These are phyloP conservation scores for Neurospora sublineolata DNA, from an alignment of 495 filamentous ascomycete species.

Conservation along the genomic window DNA sequence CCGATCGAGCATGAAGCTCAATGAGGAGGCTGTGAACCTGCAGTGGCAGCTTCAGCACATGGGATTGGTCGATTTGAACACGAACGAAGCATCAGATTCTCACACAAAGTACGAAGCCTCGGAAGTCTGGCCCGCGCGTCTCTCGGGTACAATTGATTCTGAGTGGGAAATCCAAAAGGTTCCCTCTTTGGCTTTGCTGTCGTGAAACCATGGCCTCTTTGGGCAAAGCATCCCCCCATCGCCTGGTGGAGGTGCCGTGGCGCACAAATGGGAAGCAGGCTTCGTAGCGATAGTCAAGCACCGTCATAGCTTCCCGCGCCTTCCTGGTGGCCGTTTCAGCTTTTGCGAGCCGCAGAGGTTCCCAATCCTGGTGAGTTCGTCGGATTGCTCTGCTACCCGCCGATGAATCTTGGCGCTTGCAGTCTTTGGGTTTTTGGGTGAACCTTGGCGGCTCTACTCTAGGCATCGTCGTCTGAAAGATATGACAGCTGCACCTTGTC, in stretches of 20 bases:
- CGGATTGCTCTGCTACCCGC: background rate
- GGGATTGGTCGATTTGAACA: background rate
- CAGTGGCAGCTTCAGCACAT: background rate
- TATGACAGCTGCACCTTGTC: background rate
- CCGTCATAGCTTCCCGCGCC: background rate
- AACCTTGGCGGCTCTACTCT: background rate
- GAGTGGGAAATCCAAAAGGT: background rate
- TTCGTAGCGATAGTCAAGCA: background rate
- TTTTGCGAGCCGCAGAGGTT: background rate
- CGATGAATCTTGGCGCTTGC: background rate
- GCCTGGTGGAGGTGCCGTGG: background rate
- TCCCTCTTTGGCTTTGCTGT: background rate
- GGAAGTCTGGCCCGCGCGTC: background rate
- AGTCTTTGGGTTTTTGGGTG: background rate
- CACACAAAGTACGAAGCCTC: background rate
- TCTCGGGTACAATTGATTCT: background rate
- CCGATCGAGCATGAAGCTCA: background rate
- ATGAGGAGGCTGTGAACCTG: background rate
- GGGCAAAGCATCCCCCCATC: background rate
- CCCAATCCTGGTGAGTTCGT: background rate
- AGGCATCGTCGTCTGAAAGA: background rate
- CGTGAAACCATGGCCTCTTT: background rate
- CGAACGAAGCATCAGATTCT: background rate
- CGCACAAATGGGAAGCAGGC: background rate
- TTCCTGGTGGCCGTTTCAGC: background rate